phyloP scores from a whole-genome alignment of 2,329 filamentous ascomycete species.

The Coniochaeta hoffmannii region DNA sequence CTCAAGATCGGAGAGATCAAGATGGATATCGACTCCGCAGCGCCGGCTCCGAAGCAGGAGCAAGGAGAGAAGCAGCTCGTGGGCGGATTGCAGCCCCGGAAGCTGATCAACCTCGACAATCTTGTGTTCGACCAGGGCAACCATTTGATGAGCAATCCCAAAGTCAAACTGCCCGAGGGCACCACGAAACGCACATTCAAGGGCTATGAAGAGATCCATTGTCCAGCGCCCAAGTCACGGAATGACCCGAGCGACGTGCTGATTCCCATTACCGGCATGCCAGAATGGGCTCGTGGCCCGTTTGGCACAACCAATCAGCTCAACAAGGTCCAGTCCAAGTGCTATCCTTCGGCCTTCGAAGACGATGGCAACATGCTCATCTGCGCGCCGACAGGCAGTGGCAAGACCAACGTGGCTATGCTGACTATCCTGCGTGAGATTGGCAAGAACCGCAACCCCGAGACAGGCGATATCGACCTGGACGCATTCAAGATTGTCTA shows the following conservation, averaged over 20 bases:
- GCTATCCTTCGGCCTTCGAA: conserved; percentile 82
- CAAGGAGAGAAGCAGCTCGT: conserved; percentile 61
- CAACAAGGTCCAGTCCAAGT: conserved; percentile 93
- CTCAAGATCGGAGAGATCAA: conserved; percentile 81
- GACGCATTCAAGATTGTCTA: conserved; percentile 99
- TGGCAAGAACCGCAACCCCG: conserved; percentile 83
- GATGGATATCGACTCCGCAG: conserved; percentile 81
- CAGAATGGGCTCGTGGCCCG: conserved; percentile 82
- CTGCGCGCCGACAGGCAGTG: conserved; percentile 92
- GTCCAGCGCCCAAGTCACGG: conserved; percentile 85
- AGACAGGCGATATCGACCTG: conserved; percentile 88
- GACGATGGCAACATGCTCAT: conserved; percentile 97
- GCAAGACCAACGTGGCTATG: conserved; percentile 99
- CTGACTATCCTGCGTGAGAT: conserved; percentile 92
- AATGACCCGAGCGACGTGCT: conserved; percentile 72
- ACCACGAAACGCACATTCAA: conserved; percentile 95
- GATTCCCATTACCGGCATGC: conserved; percentile 79
- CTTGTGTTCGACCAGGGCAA: conserved; percentile 97
- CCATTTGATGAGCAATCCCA: conserved; percentile 98
- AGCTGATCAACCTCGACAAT: conserved; percentile 89
- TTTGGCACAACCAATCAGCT: conserved; percentile 82
- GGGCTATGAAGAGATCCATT: conserved; percentile 97
- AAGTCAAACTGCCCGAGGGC: conserved; percentile 85
- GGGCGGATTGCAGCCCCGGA: conserved; percentile 78
- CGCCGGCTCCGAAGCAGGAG: conserved; percentile 43